phyloP scores from a whole-genome alignment of 169 alveolate genomes.

The Perkinsus marinus region DNA sequence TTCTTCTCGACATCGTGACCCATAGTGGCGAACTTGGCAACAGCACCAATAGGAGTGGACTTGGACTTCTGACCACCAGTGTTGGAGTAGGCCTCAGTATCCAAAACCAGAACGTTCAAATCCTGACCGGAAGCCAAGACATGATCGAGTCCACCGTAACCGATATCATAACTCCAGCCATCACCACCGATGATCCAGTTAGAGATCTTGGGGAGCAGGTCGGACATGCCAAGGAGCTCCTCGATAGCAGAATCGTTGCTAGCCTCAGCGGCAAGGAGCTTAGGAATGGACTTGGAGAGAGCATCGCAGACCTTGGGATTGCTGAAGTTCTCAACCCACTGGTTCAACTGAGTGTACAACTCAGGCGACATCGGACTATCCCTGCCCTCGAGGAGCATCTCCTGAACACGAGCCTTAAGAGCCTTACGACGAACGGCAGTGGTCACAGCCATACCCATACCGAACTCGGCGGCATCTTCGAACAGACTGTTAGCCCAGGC shows the following conservation, averaged over 20 bases:
- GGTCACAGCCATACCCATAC: conserved; percentile 38
- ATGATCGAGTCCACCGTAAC: conserved; percentile 41
- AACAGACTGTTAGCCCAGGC: conserved; percentile 52
- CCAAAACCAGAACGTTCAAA: conserved; percentile 36
- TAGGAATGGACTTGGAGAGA: background rate
- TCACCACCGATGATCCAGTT: conserved; percentile 40
- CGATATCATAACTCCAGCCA: conserved; percentile 53
- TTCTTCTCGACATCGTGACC: conserved; percentile 39
- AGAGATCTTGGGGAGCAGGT: conserved; percentile 24
- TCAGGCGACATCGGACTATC: background rate
- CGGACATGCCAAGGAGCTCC: conserved; percentile 12
- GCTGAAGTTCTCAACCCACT: background rate
- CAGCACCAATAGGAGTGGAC: conserved; percentile 44
- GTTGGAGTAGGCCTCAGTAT: conserved; percentile 45
- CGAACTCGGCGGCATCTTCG: conserved; percentile 52
- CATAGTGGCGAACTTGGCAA: conserved; percentile 41
- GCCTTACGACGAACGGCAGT: background rate
- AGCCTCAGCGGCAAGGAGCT: background rate
- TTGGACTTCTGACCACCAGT: conserved; percentile 45
- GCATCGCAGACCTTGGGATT: background rate
- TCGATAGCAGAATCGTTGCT: background rate
- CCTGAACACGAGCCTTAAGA: background rate
- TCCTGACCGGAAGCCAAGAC: conserved; percentile 26
- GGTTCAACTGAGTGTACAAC: background rate
- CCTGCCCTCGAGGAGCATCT: conserved; percentile 1